A percentile compares a stretch with the other conserved stretches of the same genome.
Conservation (phyloP, 371 early-diverging fungal species). For the Rhizopus stolonifer region DNA sequence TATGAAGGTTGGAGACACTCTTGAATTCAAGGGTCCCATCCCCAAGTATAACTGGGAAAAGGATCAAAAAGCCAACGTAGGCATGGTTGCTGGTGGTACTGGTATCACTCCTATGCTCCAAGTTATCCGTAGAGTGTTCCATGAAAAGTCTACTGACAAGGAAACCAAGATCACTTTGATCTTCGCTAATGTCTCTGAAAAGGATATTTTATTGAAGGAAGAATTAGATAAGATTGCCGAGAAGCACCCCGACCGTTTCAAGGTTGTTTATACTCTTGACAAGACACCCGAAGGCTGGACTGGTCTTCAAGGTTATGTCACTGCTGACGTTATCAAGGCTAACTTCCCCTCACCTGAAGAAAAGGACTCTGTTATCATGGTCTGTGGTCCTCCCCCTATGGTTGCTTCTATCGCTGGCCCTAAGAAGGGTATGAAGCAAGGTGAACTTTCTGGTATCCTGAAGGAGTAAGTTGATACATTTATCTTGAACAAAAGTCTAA, state of each 20-base stretch:
- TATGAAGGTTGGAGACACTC: conserved; percentile 80
- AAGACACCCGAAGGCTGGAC: conserved; percentile 65
- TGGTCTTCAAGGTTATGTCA: conserved; percentile 72
- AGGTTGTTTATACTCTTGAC: conserved; percentile 82
- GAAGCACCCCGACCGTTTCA: conserved; percentile 75
- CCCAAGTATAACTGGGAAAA: conserved; percentile 78
- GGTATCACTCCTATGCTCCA: conserved; percentile 94
- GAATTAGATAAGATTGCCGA: conserved; percentile 73
- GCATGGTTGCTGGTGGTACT: conserved; percentile 88
- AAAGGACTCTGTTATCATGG: conserved; percentile 66
- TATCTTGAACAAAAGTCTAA: not conserved
- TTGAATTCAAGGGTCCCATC: conserved; percentile 92
- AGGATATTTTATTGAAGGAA: conserved; percentile 82
- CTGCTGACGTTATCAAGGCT: conserved; percentile 64
- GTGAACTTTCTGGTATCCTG: conserved; percentile 78
- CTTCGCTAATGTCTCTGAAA: conserved; percentile 83
- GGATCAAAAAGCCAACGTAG: conserved; percentile 76
- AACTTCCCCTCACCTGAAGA: conserved; percentile 61
- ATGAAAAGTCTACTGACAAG: conserved; percentile 64
- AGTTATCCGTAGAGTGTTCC: conserved; percentile 67
- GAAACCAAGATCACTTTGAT: conserved; percentile 84
- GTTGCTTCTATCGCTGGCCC: conserved; percentile 79
- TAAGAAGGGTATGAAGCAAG: conserved; percentile 85
- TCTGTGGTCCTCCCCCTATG: conserved; percentile 90
- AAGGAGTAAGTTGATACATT: conserved; percentile 54